These are phyloP conservation scores for Elymus sibiricus DNA, from an alignment of 176 grass and related monocot species.

Conservation along the genomic window DNA sequence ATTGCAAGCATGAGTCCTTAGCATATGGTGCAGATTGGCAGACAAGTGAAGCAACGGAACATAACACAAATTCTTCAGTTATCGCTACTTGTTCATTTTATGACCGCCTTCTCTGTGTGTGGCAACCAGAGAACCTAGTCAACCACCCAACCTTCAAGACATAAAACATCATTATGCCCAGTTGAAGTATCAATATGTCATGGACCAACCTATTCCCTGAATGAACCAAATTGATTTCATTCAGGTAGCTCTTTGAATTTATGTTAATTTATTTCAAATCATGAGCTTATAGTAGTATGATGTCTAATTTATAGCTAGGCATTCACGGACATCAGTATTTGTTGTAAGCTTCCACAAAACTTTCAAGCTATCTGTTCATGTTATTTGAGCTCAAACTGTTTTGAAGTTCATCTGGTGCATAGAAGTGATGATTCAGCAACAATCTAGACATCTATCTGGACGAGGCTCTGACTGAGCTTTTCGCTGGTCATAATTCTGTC, in stretches of 20 bases:
- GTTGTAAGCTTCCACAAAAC: not conserved
- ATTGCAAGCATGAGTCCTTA: constrained; percentile 81
- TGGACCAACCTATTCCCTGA: constrained; percentile 21
- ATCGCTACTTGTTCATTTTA: constrained; percentile 91
- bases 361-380: constrained; percentile 10
- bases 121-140: constrained; percentile 53
- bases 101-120: constrained; percentile 70
- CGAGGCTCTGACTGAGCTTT: not conserved
- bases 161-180: constrained; percentile 4
- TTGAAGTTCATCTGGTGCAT: not conserved
- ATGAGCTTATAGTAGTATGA: constrained; percentile 1
- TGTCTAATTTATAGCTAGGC: not conserved
- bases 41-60: constrained; percentile 40
- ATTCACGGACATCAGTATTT: constrained; percentile 8
- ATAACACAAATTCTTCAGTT: constrained; percentile 39
- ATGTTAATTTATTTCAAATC: constrained; percentile 12
- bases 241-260: constrained; percentile 27
- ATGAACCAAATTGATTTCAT: constrained; percentile 36
- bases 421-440: not conserved
- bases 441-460: not conserved
- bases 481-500: not conserved
- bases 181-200: not conserved
- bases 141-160: constrained; percentile 24
- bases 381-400: not conserved
- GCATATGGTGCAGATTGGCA: constrained; percentile 97